Percentiles rank a stretch among this genome's conserved stretches.
These are phyloP conservation scores for Pythium aphanidermatum DNA, from an alignment of 352 stramenopile genomes.

Conservation along the genomic window DNA sequence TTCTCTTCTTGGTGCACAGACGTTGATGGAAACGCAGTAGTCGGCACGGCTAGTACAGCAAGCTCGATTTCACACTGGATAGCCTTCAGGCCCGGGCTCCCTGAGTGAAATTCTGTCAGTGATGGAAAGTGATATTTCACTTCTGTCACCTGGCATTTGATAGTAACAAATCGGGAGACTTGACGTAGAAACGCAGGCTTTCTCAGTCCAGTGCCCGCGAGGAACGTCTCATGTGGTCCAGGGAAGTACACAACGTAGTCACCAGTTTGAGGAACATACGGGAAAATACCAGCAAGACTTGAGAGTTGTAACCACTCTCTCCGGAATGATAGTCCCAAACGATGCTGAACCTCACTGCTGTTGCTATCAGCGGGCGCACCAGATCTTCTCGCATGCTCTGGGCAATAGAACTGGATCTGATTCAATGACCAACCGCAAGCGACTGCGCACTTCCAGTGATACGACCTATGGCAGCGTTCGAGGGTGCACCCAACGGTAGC, in stretches of 20 bases:
- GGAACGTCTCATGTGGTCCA: slow-evolving; percentile 54
- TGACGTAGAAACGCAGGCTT: slow-evolving; percentile 42
- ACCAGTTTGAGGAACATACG: slow-evolving; percentile 76
- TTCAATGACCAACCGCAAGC: slow-evolving; percentile 60
- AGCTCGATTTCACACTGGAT: slow-evolving; percentile 58
- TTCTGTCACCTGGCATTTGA: slow-evolving; percentile 72
- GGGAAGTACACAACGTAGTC: slow-evolving; percentile 83
- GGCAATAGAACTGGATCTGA: slow-evolving; percentile 82
- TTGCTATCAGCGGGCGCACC: not conserved
- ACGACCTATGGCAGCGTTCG: slow-evolving; percentile 53
- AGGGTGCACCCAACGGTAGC: slow-evolving; percentile 76
- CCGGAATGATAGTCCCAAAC: slow-evolving; percentile 64
- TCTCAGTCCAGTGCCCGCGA: slow-evolving; percentile 27
- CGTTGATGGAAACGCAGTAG: slow-evolving; percentile 19
- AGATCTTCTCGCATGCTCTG: slow-evolving; percentile 32
- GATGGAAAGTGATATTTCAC: slow-evolving; percentile 75
- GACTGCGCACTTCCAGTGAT: slow-evolving; percentile 82
- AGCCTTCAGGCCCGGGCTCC: slow-evolving; percentile 3
- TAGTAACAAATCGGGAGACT: slow-evolving; percentile 49
- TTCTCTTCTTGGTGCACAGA: slow-evolving; percentile 30
- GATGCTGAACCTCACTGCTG: slow-evolving; percentile 19
- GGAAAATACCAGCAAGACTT: slow-evolving; percentile 39
- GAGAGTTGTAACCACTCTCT: slow-evolving; percentile 73
- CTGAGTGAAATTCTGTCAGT: slow-evolving; percentile 33
- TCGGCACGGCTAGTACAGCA: slow-evolving; percentile 46